Conservation (phyloP, 148 eudicot species). For the Diospyros kaki region DNA sequence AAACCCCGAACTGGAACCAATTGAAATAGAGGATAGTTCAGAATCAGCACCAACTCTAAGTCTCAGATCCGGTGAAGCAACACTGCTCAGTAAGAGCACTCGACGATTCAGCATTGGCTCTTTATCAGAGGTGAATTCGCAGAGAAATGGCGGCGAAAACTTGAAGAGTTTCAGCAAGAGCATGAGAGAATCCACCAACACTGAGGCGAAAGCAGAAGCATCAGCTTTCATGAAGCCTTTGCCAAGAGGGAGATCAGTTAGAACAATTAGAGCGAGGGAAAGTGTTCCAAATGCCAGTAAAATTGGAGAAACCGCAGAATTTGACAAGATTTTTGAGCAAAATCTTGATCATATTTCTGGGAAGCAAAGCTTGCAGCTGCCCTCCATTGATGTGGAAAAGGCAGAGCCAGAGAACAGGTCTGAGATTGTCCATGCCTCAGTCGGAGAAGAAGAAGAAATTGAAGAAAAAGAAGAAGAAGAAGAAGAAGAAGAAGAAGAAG, state of each 20-base stretch:
- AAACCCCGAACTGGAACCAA: conserved; percentile 29
- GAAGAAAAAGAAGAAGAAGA: neutral
- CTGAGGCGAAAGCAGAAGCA: conserved; percentile 29
- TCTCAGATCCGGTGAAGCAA: conserved; percentile 19
- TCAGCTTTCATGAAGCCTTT: conserved; percentile 28
- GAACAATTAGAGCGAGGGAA: conserved; percentile 59
- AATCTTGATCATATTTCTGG: conserved; percentile 12
- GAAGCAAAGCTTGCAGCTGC: conserved; percentile 10
- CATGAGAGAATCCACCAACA: conserved; percentile 19
- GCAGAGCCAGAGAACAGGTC: too few relatives aligned
- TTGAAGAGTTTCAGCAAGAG: conserved; percentile 26
- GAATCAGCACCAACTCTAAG: conserved; percentile 8
- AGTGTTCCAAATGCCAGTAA: conserved; percentile 13
- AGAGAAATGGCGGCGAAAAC: conserved; percentile 7
- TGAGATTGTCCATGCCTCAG: too few relatives aligned
- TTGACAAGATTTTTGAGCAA: neutral
- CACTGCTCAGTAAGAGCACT: conserved; percentile 27
- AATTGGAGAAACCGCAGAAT: conserved; percentile 8
- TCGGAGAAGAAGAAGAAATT: too few relatives aligned
- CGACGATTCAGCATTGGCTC: conserved; percentile 41
- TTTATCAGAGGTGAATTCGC: conserved; percentile 27
- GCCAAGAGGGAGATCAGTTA: conserved; percentile 71
- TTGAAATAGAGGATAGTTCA: conserved; percentile 15
- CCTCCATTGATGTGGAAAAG: neutral
- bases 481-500: conserved; percentile 28